Percentiles rank a stretch among this genome's conserved stretches.
Evolutionary conservation across 257 asterid species (phyloP).

Genomic region (Nicotiana tomentosiformis): DNA sequence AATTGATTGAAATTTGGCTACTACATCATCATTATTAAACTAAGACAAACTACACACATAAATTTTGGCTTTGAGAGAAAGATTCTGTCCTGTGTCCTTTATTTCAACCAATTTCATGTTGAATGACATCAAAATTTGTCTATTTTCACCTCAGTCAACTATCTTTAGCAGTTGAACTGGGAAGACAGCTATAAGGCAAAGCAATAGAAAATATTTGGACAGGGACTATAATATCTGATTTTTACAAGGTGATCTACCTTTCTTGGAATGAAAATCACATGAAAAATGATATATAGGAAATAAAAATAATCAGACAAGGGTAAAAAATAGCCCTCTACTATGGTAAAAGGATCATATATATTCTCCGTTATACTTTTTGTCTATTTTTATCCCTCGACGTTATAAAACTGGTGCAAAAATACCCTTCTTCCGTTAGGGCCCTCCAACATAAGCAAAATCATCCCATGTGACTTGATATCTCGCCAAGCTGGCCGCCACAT

Average conservation of each 20-base stretch:
- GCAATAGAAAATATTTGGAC: not conserved
- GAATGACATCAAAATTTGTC: conserved; percentile 2
- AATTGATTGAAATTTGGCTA: not conserved
- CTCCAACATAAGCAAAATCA: too few species aligned
- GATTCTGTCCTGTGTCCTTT: not conserved
- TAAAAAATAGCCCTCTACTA: too few species aligned
- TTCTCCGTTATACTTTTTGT: too few species aligned
- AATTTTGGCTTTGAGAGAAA: not conserved
- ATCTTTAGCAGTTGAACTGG: not conserved
- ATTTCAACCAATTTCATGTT: not conserved
- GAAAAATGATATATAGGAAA: not conserved
- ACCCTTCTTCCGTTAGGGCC: too few species aligned
- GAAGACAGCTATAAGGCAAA: not conserved
- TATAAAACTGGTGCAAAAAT: too few species aligned
- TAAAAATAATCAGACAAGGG: too few species aligned
- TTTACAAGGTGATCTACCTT: not conserved
- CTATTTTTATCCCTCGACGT: too few species aligned
- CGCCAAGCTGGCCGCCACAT: too few species aligned
- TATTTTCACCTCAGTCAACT: not conserved
- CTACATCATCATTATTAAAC: not conserved
- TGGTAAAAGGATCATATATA: too few species aligned
- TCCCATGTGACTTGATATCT: too few species aligned
- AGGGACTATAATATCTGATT: not conserved
- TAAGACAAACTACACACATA: not conserved
- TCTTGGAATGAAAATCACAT: not conserved